phyloP scores from a whole-genome alignment of 805 yeast genomes.

The Scheffersomyces stipitis region DNA sequence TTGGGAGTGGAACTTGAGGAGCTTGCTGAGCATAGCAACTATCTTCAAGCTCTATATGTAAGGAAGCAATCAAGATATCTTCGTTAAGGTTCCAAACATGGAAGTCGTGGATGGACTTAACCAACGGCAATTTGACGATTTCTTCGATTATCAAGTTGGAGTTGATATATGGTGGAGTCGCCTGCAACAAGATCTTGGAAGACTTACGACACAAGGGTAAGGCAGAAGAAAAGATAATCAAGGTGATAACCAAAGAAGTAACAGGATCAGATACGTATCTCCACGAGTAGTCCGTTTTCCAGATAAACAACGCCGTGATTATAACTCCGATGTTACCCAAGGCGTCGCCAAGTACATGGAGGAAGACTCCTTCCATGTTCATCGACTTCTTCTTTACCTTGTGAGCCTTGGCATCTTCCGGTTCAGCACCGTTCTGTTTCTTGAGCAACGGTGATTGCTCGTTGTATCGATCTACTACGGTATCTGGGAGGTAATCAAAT shows the following conservation, averaged over 20 bases:
- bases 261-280: conserved; percentile 82
- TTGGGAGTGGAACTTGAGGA: too few relatives aligned
- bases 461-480: conserved; percentile 41
- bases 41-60: conserved; percentile 70
- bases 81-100: conserved; percentile 97
- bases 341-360: conserved; percentile 96
- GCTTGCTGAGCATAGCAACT: conserved; percentile 1
- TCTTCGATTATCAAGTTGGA: conserved; percentile 72
- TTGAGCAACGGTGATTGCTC: conserved; percentile 38
- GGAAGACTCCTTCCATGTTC: conserved; percentile 95
- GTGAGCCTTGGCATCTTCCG: conserved; percentile 10
- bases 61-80: conserved; percentile 78
- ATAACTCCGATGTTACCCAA: conserved; percentile 94
- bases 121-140: conserved; percentile 66
- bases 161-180: conserved; percentile 82
- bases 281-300: conserved; percentile 93
- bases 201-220: conserved; percentile 85
- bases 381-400: conserved; percentile 55
- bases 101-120: conserved; percentile 87
- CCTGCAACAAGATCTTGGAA: conserved; percentile 85
- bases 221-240: conserved; percentile 87
- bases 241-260: conserved; percentile 81
- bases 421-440: conserved; percentile 9
- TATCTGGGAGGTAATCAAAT: conserved; percentile 45
- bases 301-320: conserved; percentile 81